phyloP scores from a whole-genome alignment of 805 yeast genomes.

The Sugiyamaella valdiviana region DNA sequence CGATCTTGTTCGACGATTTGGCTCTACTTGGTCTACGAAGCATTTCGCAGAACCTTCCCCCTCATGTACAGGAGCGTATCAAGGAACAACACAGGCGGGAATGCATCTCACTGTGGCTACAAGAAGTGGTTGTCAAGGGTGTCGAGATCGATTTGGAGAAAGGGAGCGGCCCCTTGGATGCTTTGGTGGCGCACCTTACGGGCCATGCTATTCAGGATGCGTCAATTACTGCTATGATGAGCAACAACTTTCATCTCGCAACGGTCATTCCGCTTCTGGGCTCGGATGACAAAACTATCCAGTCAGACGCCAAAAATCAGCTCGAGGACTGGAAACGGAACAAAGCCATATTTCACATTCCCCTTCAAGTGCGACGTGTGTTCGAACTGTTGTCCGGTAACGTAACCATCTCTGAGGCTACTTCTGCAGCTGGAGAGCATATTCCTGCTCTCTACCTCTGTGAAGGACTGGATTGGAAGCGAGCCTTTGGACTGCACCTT shows the following conservation, averaged over 20 bases:
- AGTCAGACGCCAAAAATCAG: constrained; percentile 52
- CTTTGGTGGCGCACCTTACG: constrained; percentile 39
- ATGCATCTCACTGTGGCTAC: constrained; percentile 53
- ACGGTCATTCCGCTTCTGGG: constrained; percentile 63
- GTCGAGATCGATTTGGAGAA: constrained; percentile 31
- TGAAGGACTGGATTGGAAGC: constrained; percentile 57
- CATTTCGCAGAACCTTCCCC: constrained; percentile 22
- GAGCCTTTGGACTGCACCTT: constrained; percentile 52
- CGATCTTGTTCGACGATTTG: constrained; percentile 53
- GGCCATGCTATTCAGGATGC: constrained; percentile 60
- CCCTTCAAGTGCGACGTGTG: constrained; percentile 49
- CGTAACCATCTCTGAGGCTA: constrained; percentile 28
- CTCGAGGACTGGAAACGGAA: constrained; percentile 56
- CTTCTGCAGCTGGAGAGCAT: constrained; percentile 6
- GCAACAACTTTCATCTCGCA: constrained; percentile 65
- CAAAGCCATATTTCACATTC: constrained; percentile 41
- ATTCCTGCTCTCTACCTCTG: constrained; percentile 23
- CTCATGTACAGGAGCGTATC: constrained; percentile 18
- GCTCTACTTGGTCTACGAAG: constrained; percentile 19
- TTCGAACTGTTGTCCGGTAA: constrained; percentile 54
- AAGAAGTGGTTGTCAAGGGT: constrained; percentile 36
- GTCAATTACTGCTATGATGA: constrained; percentile 49
- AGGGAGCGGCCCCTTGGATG: constrained; percentile 41
- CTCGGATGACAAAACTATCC: constrained; percentile 57
- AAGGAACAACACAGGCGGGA: constrained; percentile 36